These are phyloP conservation scores for Tylopilus intermedius DNA, from an alignment of 768 basidiomycete genomes.

Conservation along the genomic window DNA sequence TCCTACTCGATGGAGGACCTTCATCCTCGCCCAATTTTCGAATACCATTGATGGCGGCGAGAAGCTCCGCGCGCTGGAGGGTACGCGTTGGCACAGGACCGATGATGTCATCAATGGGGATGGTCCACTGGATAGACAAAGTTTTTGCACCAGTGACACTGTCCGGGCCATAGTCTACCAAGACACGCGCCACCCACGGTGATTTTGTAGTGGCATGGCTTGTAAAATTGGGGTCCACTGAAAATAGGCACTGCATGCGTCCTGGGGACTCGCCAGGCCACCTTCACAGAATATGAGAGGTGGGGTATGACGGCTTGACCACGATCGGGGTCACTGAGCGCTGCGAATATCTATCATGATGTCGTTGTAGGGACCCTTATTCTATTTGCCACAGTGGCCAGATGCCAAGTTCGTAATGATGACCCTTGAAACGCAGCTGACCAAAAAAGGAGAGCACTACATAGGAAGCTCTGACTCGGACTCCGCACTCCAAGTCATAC, in stretches of 20 bases:
- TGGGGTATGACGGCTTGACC: not conserved
- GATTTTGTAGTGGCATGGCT: constrained; percentile 18
- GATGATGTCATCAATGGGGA: constrained; percentile 18
- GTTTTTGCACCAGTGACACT: constrained; percentile 14
- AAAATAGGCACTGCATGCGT: not conserved
- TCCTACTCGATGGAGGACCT: not conserved
- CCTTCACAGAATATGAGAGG: not conserved
- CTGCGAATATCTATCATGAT: not conserved
- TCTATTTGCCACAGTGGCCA: not conserved
- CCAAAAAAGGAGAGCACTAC: constrained; percentile 14
- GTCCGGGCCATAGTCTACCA: constrained; percentile 4
- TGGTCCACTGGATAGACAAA: constrained; percentile 11
- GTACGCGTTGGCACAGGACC: constrained; percentile 17
- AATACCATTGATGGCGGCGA: not conserved
- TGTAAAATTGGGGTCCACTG: not conserved
- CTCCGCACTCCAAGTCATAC: not conserved
- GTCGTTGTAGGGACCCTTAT: not conserved
- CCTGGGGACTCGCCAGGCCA: not conserved
- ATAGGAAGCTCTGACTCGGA: constrained; percentile 17
- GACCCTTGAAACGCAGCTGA: not conserved
- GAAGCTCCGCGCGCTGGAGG: constrained; percentile 7
- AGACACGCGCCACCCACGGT: not conserved
- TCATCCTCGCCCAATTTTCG: not conserved
- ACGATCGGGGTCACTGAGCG: not conserved
- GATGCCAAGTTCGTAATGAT: not conserved